A percentile compares a stretch with the other conserved stretches of the same genome.
phyloP scores from a whole-genome alignment of 2,329 filamentous ascomycete species.

The Plectosphaerella plurivora region DNA sequence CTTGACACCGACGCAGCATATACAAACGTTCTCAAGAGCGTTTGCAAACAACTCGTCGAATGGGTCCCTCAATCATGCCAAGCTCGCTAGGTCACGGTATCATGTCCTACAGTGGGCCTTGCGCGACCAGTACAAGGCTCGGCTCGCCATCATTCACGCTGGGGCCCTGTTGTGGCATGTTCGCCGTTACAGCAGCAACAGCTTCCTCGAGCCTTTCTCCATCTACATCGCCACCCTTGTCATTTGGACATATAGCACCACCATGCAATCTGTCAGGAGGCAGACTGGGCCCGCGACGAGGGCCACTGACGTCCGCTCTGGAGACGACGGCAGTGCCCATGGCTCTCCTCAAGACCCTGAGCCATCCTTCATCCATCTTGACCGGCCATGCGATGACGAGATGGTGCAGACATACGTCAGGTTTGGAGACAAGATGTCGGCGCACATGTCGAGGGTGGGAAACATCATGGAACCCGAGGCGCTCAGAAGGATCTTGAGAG shows the following conservation, averaged over 20 bases:
- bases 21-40: slow-evolving; percentile 30
- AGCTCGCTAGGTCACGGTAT: neutral
- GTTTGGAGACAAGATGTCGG: slow-evolving; percentile 41
- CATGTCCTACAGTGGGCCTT: slow-evolving; percentile 11
- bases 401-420: slow-evolving; percentile 52
- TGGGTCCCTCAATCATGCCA: neutral
- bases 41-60: neutral
- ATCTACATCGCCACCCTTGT: slow-evolving; percentile 31
- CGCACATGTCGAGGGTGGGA: slow-evolving; percentile 47
- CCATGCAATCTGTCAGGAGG: slow-evolving; percentile 1
- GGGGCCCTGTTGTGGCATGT: slow-evolving; percentile 41
- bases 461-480: slow-evolving; percentile 30
- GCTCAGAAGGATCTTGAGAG: slow-evolving; percentile 12
- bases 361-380: slow-evolving; percentile 44
- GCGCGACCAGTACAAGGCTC: slow-evolving; percentile 35
- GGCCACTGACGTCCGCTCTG: slow-evolving; percentile 4
- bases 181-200: slow-evolving; percentile 33
- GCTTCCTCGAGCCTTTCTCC: slow-evolving; percentile 32
- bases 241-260: slow-evolving; percentile 32
- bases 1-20: slow-evolving; percentile 41
- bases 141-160: slow-evolving; percentile 37
- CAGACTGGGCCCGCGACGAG: neutral
- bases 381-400: slow-evolving; percentile 53
- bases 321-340: neutral
- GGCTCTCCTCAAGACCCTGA: slow-evolving; percentile 3